Conservation (phyloP, 2,329 filamentous ascomycete species). For the Pseudocercospora fijiensis region DNA sequence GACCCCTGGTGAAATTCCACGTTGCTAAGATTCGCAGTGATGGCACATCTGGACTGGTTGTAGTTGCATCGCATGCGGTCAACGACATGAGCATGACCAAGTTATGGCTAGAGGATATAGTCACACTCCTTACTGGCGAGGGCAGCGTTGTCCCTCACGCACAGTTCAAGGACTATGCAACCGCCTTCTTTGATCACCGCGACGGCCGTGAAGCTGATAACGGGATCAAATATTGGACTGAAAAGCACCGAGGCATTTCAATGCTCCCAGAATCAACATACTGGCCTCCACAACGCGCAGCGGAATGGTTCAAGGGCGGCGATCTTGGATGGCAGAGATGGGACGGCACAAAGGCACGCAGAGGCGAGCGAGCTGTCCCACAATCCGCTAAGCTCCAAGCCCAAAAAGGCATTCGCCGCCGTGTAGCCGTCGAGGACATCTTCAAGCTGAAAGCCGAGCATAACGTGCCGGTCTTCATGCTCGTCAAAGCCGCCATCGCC, state of each 20-base stretch:
- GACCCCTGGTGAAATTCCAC: conserved; percentile 35
- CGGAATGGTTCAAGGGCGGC: conserved; percentile 39
- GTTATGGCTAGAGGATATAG: conserved; percentile 37
- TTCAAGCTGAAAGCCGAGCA: conserved; percentile 35
- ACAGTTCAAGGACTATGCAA: conserved; percentile 36
- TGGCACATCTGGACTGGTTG: conserved; percentile 33
- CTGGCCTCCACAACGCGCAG: conserved; percentile 35
- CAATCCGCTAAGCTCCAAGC: conserved; percentile 30
- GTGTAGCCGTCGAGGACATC: conserved; percentile 33
- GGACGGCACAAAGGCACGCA: conserved; percentile 31
- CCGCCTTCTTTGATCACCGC: conserved; percentile 35
- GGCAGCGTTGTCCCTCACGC: conserved; percentile 32
- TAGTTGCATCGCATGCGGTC: conserved; percentile 35
- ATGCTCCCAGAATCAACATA: conserved; percentile 29
- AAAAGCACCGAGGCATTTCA: conserved; percentile 34
- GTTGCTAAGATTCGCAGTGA: conserved; percentile 32
- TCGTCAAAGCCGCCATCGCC: conserved; percentile 38
- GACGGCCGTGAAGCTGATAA: conserved; percentile 33
- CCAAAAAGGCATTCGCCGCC: conserved; percentile 33
- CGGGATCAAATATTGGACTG: conserved; percentile 34
- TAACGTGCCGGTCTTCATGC: conserved; percentile 37
- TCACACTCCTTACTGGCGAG: conserved; percentile 31
- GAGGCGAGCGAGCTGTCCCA: conserved; percentile 28
- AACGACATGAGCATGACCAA: conserved; percentile 40
- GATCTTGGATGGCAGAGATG: conserved; percentile 33